Conservation (phyloP, 345 rosid genomes). For the Murraya koenigii region DNA sequence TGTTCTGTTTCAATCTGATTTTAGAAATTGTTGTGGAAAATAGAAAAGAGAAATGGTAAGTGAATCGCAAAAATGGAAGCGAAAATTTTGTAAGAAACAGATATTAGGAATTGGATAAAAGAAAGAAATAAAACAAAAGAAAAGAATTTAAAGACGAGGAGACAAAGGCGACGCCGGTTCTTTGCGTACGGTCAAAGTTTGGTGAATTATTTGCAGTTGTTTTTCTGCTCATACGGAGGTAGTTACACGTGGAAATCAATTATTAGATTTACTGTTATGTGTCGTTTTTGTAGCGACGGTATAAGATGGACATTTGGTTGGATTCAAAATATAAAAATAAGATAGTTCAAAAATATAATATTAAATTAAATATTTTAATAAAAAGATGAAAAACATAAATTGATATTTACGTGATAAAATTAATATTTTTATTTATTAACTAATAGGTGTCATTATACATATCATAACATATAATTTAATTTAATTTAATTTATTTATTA, state of each 20-base stretch:
- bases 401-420: too few species aligned
- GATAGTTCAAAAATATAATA: too few species aligned
- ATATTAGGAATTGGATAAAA: background rate
- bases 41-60: background rate
- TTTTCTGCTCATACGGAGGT: background rate
- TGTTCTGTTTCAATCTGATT: background rate
- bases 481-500: too few species aligned
- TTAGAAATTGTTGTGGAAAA: background rate
- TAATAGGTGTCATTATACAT: too few species aligned
- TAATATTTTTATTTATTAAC: too few species aligned
- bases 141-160: background rate
- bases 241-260: slow-evolving; percentile 16
- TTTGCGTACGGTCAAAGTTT: slow-evolving; percentile 31
- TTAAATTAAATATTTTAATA: too few species aligned
- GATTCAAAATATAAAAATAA: too few species aligned
- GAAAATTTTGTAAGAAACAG: background rate
- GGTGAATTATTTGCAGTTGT: background rate
- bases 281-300: background rate
- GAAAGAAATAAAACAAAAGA: background rate
- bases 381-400: too few species aligned
- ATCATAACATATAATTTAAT: too few species aligned
- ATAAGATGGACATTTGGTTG: too few species aligned
- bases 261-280: background rate
- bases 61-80: slow-evolving; percentile 4
- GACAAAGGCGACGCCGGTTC: slow-evolving; percentile 37